Percentiles rank a stretch among this genome's conserved stretches.
phyloP scores from a whole-genome alignment of 306 rosid species.

The Aeschynomene evenia region DNA sequence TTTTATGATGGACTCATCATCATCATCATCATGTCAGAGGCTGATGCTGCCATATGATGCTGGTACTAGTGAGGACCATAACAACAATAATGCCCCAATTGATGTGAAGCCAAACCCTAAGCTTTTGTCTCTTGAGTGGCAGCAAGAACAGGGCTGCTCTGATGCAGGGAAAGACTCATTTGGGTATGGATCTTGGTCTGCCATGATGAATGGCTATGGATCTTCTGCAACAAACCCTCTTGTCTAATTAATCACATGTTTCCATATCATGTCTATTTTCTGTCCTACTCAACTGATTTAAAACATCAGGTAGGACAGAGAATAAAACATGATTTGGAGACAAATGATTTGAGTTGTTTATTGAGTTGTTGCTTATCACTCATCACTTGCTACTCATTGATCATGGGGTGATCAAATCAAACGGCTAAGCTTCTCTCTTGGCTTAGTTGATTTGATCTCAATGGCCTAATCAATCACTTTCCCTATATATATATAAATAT shows the following conservation, averaged over 20 bases:
- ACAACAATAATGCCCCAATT: conserved; percentile 14
- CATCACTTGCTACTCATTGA: not conserved
- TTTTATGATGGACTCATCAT: conserved; percentile 50
- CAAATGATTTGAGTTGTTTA: no score
- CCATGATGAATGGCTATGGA: conserved; percentile 74
- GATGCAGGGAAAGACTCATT: conserved; percentile 54
- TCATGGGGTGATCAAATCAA: conserved; percentile 8
- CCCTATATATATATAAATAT: not conserved
- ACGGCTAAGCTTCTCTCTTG: conserved; percentile 15
- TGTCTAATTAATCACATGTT: no score
- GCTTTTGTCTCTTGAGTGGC: conserved; percentile 71
- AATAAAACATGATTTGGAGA: no score
- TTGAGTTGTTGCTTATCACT: no score
- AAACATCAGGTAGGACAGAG: no score
- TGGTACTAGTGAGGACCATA: conserved; percentile 27
- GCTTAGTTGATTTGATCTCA: conserved; percentile 34
- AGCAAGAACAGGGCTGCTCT: conserved; percentile 67
- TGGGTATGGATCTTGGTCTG: conserved; percentile 67
- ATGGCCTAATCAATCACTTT: conserved; percentile 29
- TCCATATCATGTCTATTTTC: no score
- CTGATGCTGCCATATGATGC: conserved; percentile 52
- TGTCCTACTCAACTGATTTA: no score
- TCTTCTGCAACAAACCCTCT: conserved; percentile 70
- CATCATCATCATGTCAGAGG: conserved; percentile 55
- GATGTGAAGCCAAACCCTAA: conserved; percentile 71